Evolutionary conservation across 2,329 filamentous ascomycete species (phyloP), one percentile per base, ranked within the genome.

Genomic region (Macrophomina phaseolina): DNA sequence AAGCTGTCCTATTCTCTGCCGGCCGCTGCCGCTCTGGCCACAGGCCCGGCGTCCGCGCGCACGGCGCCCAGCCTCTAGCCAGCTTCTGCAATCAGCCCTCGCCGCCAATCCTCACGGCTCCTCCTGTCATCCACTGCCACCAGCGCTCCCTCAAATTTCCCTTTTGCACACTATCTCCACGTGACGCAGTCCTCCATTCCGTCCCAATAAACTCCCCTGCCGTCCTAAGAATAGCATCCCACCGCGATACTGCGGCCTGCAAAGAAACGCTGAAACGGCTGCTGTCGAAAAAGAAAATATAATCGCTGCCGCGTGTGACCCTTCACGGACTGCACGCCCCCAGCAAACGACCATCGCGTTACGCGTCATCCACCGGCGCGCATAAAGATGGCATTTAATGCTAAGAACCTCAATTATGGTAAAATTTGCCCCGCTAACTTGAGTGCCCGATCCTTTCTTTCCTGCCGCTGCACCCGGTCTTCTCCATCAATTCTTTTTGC

Each of bases 401-500:
- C 87, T 71, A 91, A 91, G 73, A 89, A 91, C 77, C 84, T 93
- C 58, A 84, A 85, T 67, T 93, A 92, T 83, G 83, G 86, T 80
- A 77, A 55, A 46, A 34, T 9, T 40, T 18, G 18, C 48, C 32
- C 58, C 30, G 4, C 28, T 30, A 30, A 49, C 9, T 4, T 40
- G 9, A 40, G 12, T 28, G 16, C 23, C n/a, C 42, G n/a, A 18
- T 42, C 28, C 34, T 16, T 34, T 18, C 42, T 12, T 40, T 9
- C n/a, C 16, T 34, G 11, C 7, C 7, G 40, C 32, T 30, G 11
- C 30, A 11, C 6, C 36, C n/a, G 12, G 4, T 18, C 38, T 11
- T 49, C 16, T 30, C 42, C 23, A 14, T 34, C 18, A 4, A 32
- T 45, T 42, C 18, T 49, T 45, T n/a, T 46, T 51, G 23, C 23